Base-by-base conservation (phyloP, 1,139 yeast genomes). In the Protomyces macrosporus region DNA sequence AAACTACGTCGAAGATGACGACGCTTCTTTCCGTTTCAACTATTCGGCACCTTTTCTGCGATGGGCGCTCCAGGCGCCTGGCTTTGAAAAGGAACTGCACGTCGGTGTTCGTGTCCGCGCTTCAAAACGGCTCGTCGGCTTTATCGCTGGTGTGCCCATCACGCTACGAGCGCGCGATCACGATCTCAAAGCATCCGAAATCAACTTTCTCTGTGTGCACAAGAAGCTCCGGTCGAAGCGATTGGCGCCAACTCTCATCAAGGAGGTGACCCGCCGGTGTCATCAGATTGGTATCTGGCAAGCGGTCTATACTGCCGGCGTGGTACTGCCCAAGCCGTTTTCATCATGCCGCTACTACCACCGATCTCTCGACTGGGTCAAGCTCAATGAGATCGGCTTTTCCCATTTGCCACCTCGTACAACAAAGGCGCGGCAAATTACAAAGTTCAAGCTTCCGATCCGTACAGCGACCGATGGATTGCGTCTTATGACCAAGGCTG, bases 11-110 rank as follows among this genome's bases (percentile, higher is more conserved):
- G 99, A 93, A 75, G 98, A 93, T 74, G 85, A 85, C 64, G 97
- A 90, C 72, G 93, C 95, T 40, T 84, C 90, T 0, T 90, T 95
- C 77, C 81, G 99, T 71, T 93, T 93, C 79, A 88, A 89, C 71
- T 93, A 93, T 76, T 82, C 93, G 1, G 84, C 85, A 51, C 86
- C 84, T 57, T 93, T 93, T 71, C 83, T 95, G 73, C 82, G 85
- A 71, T 93, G 98, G 98, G 96, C 97, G 0, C 78, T 93, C 70
- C 87, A 88, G 70, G 90, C 97, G 6, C 98, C 98, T 0, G 98
- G 98, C 12, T 93, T 95, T 89, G 79, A 80, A 61, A 79, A 81
- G 65, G 95, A 90, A 12, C 91, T 97, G 96, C 88, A 88, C 72
- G 87, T 90, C 53, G 98, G 98, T 68, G 97, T 93, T 14, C 81